A percentile compares a stretch with the other conserved stretches of the same genome.
Evolutionary conservation across 169 alveolate genomes (phyloP).

Genomic region (Babesia gibsoni): DNA sequence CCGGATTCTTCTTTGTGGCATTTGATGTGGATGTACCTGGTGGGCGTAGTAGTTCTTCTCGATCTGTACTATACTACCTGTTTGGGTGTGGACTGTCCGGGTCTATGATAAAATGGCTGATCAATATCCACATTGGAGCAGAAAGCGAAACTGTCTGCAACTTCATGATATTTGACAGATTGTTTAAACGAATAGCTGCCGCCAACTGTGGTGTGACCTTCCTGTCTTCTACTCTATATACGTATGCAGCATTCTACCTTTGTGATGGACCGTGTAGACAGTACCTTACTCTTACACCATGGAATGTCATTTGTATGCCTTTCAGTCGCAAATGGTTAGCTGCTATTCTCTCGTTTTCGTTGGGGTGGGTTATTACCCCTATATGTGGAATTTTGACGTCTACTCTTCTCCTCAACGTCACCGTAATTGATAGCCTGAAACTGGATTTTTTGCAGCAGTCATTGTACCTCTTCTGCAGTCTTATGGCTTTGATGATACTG

Average conservation of each 20-base stretch:
- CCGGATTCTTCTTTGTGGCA: not conserved
- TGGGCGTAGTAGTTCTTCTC: not conserved
- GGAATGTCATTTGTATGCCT: not conserved
- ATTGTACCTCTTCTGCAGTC: too few relatives aligned
- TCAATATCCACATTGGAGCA: not conserved
- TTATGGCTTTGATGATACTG: too few relatives aligned
- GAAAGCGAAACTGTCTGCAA: too few relatives aligned
- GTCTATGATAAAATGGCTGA: not conserved
- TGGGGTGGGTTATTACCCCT: conserved; percentile 8
- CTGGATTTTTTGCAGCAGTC: too few relatives aligned
- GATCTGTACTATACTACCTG: not conserved
- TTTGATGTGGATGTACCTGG: not conserved
- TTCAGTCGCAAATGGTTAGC: not conserved
- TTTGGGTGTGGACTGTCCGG: not conserved
- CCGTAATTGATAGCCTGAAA: not conserved
- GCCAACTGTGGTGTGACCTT: not conserved
- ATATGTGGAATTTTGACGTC: not conserved
- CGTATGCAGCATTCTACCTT: not conserved
- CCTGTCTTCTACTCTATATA: not conserved
- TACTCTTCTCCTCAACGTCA: not conserved
- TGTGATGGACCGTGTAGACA: not conserved
- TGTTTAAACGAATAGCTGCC: not conserved
- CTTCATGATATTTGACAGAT: not conserved
- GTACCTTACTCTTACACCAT: too few relatives aligned
- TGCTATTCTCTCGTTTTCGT: not conserved